A percentile compares a stretch with the other conserved stretches of the same genome.
Evolutionary conservation across 805 yeast genomes (phyloP).

Genomic region (Henningerozyma blattae): DNA sequence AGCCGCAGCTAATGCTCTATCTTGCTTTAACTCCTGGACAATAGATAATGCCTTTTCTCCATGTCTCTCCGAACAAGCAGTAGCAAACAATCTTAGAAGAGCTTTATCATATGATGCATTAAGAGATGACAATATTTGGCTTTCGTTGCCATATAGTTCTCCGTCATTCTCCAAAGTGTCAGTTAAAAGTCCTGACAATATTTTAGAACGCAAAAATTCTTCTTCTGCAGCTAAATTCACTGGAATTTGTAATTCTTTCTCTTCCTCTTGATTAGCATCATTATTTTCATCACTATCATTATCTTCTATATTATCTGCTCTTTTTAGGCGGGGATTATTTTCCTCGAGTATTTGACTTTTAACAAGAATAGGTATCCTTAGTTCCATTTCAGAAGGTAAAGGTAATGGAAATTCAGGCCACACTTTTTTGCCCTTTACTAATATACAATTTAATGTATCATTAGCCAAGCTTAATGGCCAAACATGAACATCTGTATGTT

Average conservation of each 20-base stretch:
- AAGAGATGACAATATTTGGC: constrained; percentile 40
- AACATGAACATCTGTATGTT: constrained; percentile 41
- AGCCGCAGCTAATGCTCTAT: constrained; percentile 76
- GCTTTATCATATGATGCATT: constrained; percentile 62
- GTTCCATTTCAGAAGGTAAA: constrained; percentile 65
- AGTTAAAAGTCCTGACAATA: constrained; percentile 48
- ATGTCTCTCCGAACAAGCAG: constrained; percentile 57
- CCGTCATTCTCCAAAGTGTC: constrained; percentile 41
- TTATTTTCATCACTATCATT: constrained; percentile 5
- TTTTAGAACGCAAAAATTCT: constrained; percentile 44
- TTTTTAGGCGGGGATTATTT: too few relatives aligned
- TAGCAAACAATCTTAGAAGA: constrained; percentile 62
- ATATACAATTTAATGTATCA: constrained; percentile 61
- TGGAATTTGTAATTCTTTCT: constrained; percentile 19
- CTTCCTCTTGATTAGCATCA: constrained; percentile 13
- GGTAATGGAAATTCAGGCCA: constrained; percentile 82
- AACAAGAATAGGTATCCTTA: constrained; percentile 48
- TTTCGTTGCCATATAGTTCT: constrained; percentile 32
- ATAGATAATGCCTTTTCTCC: constrained; percentile 57
- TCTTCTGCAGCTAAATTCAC: constrained; percentile 41
- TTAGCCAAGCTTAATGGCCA: constrained; percentile 82
- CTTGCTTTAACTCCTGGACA: constrained; percentile 57
- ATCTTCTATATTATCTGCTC: constrained; percentile 21
- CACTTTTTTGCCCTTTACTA: constrained; percentile 50
- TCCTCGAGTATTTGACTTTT: constrained; percentile 20